Percentiles rank a stretch among this genome's conserved stretches.
Evolutionary conservation across 2,329 filamentous ascomycete genomes (phyloP).

Genomic region (Albifimbria verrucaria): DNA sequence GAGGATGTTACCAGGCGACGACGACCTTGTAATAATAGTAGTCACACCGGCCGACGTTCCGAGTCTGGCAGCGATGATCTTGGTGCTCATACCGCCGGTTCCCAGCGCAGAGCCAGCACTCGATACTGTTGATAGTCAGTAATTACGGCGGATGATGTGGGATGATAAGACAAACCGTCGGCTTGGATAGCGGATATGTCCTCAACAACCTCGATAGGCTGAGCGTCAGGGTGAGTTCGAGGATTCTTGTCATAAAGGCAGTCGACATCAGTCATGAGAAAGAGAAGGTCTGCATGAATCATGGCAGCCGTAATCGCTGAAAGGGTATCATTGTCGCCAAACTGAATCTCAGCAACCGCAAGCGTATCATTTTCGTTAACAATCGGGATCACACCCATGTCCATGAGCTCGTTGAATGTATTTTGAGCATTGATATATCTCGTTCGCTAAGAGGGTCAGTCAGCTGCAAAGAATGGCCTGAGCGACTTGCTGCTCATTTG

Average conservation of each 20-base stretch:
- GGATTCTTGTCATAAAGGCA: constrained; percentile 97
- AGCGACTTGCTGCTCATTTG: too few relatives aligned
- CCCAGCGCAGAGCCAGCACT: constrained; percentile 84
- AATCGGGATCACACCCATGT: constrained; percentile 96
- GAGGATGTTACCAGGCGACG: constrained; percentile 87
- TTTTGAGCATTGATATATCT: constrained; percentile 97
- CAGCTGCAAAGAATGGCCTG: too few relatives aligned
- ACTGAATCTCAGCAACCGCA: constrained; percentile 97
- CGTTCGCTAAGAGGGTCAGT: constrained; percentile 55
- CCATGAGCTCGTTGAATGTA: constrained; percentile 82
- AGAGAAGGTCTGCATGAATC: constrained; percentile 94
- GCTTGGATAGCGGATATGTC: constrained; percentile 80
- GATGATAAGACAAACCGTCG: constrained; percentile 54
- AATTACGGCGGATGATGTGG: background rate
- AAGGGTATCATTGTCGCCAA: constrained; percentile 96
- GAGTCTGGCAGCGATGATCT: constrained; percentile 88
- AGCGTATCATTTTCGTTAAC: constrained; percentile 99
- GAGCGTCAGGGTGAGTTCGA: constrained; percentile 76
- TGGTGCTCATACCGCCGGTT: constrained; percentile 96
- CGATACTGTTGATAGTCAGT: constrained; percentile 57
- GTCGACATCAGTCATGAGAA: constrained; percentile 98
- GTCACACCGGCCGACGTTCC: constrained; percentile 94
- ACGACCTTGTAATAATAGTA: constrained; percentile 90
- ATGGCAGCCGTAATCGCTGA: constrained; percentile 96
- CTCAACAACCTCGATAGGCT: constrained; percentile 87